These are phyloP conservation scores for Sicyos edulis DNA, from an alignment of 306 rosid species.

Conservation along the genomic window DNA sequence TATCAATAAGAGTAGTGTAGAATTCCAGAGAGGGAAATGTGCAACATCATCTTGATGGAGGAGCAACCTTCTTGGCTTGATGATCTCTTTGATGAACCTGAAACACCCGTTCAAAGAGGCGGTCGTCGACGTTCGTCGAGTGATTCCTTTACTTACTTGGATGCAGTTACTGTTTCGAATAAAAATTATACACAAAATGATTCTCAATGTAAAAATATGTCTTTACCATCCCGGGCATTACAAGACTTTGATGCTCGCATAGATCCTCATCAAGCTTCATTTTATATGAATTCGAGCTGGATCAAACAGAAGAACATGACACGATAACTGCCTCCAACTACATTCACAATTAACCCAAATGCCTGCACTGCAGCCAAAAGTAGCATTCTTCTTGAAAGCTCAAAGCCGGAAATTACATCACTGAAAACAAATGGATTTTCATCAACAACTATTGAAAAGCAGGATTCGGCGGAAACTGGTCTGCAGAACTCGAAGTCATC, in stretches of 20 bases:
- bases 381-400: constrained; percentile 22
- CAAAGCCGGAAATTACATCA: constrained; percentile 6
- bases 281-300: constrained; percentile 50
- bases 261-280: constrained; percentile 58
- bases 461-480: constrained; percentile 47
- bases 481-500: constrained; percentile 35
- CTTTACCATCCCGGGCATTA: constrained; percentile 42
- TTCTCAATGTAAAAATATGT: constrained; percentile 12
- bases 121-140: constrained; percentile 34
- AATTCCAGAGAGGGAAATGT: constrained; percentile 5
- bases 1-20: constrained; percentile 5
- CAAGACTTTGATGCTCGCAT: constrained; percentile 62
- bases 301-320: constrained; percentile 60
- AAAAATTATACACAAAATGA: constrained; percentile 14
- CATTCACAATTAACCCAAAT: constrained; percentile 32
- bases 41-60: constrained; percentile 24
- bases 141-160: constrained; percentile 26
- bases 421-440: constrained; percentile 24
- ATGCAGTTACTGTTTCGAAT: constrained; percentile 1
- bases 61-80: constrained; percentile 35
- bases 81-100: constrained; percentile 33
- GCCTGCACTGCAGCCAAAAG: constrained; percentile 48
- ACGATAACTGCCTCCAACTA: constrained; percentile 57
- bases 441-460: constrained; percentile 45
- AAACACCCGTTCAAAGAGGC: constrained; percentile 21